These are phyloP conservation scores for Phytopythium delawarense DNA, from an alignment of 352 stramenopile species.

Conservation along the genomic window DNA sequence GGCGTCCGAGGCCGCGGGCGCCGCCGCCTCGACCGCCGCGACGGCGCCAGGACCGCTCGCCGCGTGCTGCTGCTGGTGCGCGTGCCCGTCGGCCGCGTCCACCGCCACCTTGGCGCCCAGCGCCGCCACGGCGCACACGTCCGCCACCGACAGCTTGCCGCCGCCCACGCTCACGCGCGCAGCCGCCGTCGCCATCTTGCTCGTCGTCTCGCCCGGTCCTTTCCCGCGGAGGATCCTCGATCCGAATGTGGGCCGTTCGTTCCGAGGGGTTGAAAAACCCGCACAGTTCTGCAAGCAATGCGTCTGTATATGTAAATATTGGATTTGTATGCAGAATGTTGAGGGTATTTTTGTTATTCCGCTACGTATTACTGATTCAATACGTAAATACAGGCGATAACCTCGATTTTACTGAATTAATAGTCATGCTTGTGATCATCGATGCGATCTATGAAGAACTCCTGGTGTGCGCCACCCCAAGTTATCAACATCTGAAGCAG, in stretches of 20 bases:
- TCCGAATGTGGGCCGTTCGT: neutral
- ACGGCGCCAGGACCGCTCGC: neutral
- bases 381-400: too few relatives aligned
- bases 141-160: constrained; percentile 49
- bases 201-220: neutral
- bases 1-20: constrained; percentile 9
- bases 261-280: neutral
- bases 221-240: neutral
- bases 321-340: neutral
- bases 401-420: too few relatives aligned
- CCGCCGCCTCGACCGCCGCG: constrained; percentile 9
- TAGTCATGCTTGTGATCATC: too few relatives aligned
- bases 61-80: constrained; percentile 10
- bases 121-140: constrained; percentile 59
- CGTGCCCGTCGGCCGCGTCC: constrained; percentile 15
- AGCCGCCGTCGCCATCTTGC: constrained; percentile 25
- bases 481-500: too few relatives aligned
- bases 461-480: too few relatives aligned
- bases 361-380: too few relatives aligned
- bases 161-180: constrained; percentile 48
- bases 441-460: too few relatives aligned
- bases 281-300: neutral
- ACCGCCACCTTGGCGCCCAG: constrained; percentile 36
- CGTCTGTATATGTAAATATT: neutral
- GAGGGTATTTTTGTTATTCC: neutral